phyloP scores from a whole-genome alignment of 306 rosid genomes.

The Spatholobus suberectus region DNA sequence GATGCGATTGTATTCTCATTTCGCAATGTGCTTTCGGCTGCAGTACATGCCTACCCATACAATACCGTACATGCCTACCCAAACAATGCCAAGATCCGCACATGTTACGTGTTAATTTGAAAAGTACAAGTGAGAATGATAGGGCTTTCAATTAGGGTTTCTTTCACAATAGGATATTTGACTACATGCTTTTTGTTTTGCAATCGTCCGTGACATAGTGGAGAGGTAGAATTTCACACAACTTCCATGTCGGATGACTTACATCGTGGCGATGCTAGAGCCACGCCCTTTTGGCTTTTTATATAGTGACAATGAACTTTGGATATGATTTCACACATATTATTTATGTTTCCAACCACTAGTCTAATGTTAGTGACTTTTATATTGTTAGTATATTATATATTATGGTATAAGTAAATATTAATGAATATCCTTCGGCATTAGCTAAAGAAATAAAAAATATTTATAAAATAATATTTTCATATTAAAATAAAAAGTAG shows the following conservation, averaged over 20 bases:
- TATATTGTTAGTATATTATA: too few species aligned
- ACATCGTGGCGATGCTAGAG: too few species aligned
- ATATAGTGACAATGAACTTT: neutral
- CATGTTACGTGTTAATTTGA: constrained; percentile 3
- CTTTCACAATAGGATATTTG: constrained; percentile 2
- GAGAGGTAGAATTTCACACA: neutral
- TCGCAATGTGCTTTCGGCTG: constrained; percentile 4
- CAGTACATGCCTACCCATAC: neutral
- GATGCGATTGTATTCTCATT: neutral
- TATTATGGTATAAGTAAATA: neutral
- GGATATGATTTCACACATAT: neutral
- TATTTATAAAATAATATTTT: too few species aligned
- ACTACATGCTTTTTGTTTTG: neutral
- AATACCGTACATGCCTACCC: neutral
- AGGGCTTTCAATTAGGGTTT: constrained; percentile 43
- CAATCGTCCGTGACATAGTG: neutral
- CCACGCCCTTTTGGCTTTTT: neutral
- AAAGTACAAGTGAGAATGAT: constrained; percentile 36
- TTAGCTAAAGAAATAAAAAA: too few species aligned
- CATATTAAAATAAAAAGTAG: too few species aligned
- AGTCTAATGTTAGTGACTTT: neutral
- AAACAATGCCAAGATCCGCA: neutral
- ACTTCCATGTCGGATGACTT: too few species aligned
- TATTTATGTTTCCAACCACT: neutral
- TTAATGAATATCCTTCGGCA: neutral